These are phyloP conservation scores for Corymbia calophylla DNA, from an alignment of 441 rosid species.

Conservation along the genomic window DNA sequence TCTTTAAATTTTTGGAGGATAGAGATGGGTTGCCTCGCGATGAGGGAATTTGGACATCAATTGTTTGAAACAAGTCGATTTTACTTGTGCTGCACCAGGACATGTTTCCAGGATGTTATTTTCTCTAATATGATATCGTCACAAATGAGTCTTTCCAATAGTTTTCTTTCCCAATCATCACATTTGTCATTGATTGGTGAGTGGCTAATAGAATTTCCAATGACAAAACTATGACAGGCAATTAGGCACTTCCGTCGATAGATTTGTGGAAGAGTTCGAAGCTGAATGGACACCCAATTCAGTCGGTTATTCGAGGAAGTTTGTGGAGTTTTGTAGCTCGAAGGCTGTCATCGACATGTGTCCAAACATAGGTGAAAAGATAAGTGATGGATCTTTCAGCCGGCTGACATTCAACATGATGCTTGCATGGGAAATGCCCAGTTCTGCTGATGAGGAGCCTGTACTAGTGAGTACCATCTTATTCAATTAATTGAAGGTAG, in stretches of 20 bases:
- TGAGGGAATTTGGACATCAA: background rate
- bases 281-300: conserved; percentile 44
- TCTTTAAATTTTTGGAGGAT: background rate
- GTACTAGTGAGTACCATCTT: conserved; percentile 14
- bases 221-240: conserved; percentile 28
- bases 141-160: background rate
- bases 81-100: background rate
- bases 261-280: conserved; percentile 48
- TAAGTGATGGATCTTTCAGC: conserved; percentile 58
- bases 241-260: conserved; percentile 31
- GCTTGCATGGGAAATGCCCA: conserved; percentile 89
- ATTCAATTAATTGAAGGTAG: background rate
- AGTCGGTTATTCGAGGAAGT: conserved; percentile 47
- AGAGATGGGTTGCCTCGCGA: background rate
- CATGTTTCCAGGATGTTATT: background rate
- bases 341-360: conserved; percentile 39
- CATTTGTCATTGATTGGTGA: background rate
- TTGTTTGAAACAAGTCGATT: background rate
- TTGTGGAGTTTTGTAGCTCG: conserved; percentile 65
- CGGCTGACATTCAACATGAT: conserved; percentile 74
- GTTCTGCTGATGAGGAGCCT: conserved; percentile 32
- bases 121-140: background rate
- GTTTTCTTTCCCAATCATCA: background rate
- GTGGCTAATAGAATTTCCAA: background rate
- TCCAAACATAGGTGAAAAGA: conserved; percentile 44